These are phyloP conservation scores for Capsicum baccatum DNA, from an alignment of 257 asterid genomes.

Conservation along the genomic window DNA sequence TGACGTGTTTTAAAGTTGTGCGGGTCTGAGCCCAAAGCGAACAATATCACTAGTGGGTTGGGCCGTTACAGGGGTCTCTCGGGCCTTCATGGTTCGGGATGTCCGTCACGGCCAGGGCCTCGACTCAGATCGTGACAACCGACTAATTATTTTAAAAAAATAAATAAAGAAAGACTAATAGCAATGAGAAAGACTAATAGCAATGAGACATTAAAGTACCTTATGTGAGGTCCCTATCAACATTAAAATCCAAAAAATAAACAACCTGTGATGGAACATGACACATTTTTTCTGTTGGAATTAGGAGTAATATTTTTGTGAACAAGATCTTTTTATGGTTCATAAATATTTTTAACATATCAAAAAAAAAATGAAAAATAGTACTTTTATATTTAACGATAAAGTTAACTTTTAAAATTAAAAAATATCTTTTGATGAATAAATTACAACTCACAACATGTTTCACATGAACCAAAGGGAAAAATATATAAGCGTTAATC, in stretches of 20 bases:
- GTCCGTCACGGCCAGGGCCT: too few relatives aligned
- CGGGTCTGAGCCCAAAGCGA: too few relatives aligned
- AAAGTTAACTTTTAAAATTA: neutral
- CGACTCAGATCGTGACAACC: too few relatives aligned
- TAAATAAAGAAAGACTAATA: neutral
- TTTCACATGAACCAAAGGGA: neutral
- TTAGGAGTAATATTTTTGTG: neutral
- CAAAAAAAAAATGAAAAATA: neutral
- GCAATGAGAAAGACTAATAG: neutral
- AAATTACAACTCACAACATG: neutral
- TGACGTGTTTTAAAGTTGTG: too few relatives aligned
- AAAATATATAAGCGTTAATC: neutral
- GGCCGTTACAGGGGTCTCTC: too few relatives aligned
- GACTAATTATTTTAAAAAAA: neutral
- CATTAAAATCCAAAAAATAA: neutral
- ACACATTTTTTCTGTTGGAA: neutral
- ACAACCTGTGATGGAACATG: neutral
- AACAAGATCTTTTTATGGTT: neutral
- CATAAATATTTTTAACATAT: neutral
- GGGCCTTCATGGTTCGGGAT: too few relatives aligned
- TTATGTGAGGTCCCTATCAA: slow-evolving; percentile 16
- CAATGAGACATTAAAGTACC: neutral
- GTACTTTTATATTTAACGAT: neutral
- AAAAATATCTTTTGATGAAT: neutral
- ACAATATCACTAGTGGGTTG: too few relatives aligned